These are phyloP conservation scores for Aspergillus conjunctus DNA, from an alignment of 495 filamentous ascomycete genomes.

Conservation along the genomic window DNA sequence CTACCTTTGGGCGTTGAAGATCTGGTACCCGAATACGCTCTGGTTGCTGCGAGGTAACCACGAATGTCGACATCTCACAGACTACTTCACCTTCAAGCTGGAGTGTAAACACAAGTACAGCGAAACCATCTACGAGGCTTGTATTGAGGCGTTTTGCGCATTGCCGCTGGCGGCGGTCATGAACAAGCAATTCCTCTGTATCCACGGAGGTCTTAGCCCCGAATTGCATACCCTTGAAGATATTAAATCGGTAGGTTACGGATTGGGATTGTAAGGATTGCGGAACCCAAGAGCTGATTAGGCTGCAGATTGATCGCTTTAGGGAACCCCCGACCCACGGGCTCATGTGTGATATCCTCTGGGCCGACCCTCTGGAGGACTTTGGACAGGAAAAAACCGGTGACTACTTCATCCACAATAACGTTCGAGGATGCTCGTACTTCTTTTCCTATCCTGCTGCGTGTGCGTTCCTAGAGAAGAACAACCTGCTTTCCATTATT, in stretches of 20 bases:
- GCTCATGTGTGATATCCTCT: constrained; percentile 98
- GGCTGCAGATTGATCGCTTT: constrained; percentile 87
- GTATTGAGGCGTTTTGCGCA: constrained; percentile 96
- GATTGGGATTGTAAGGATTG: not conserved
- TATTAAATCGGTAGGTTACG: constrained; percentile 70
- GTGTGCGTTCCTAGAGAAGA: constrained; percentile 97
- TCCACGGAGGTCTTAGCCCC: constrained; percentile 93
- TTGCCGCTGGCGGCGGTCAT: constrained; percentile 94
- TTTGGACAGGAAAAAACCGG: constrained; percentile 98
- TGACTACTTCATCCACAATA: constrained; percentile 97
- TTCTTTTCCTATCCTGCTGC: constrained; percentile 99
- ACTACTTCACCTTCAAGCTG: constrained; percentile 99
- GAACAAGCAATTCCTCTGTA: constrained; percentile 99
- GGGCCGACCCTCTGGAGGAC: constrained; percentile 98
- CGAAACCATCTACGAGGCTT: constrained; percentile 93
- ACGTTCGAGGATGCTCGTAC: constrained; percentile 97
- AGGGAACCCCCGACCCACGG: constrained; percentile 95
- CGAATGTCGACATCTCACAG: constrained; percentile 96
- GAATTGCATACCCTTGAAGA: constrained; percentile 96
- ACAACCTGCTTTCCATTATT: constrained; percentile 96
- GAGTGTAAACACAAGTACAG: constrained; percentile 99
- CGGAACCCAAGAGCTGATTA: constrained; percentile 2
- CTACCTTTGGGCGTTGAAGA: constrained; percentile 97
- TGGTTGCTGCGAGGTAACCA: constrained; percentile 98
- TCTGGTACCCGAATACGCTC: constrained; percentile 96